Base-by-base conservation (phyloP, 305 asterid genomes). In the Fraxinus angustifolia region DNA sequence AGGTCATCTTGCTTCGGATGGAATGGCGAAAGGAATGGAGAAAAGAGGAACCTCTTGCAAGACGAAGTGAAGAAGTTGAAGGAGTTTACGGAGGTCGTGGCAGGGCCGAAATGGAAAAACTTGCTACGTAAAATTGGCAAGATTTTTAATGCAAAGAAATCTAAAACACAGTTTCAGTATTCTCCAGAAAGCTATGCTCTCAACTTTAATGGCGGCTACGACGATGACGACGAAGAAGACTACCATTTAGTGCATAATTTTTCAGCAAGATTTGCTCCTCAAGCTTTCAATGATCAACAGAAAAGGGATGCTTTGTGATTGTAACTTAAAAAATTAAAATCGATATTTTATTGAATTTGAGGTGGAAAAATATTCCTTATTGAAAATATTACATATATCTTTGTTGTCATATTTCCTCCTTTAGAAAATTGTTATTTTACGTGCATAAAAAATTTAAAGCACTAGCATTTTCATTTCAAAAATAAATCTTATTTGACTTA, bases 81-180 rank as follows among this genome's bases (percentile, higher is more conserved):
- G 38, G 91, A 92, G 81, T 62, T 78, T 8, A 90, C 97, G 38
- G 94, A 92, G 88, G 36, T 87, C 3, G 87, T 89, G 17, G 95
- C 94, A 0, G 94, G 98, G 56, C 94, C 96, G 0, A 89, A 84
- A 53, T 91, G 96, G 96, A 92, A 92, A 90, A 91, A 91, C 56
- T 80, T 92, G 0, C 40, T 91, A 0, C 80, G 92, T 16, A 92
- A 86, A 42, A 83, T 90, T 0, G 96, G 96, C 12, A 86, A 76
- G 38, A 38, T 90, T 40, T 85, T 80, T 62, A 86, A 85, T 30
- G 83, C 80, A 68, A 90, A 76, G 58, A 6, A 33, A 10, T 12
- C 7, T 56, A 17, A 56, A 80, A 26, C 80, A 58, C 91, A 87
- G 83, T 83, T 82, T 73, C 90, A 86, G 86, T 92, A 93, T 36